phyloP scores from a whole-genome alignment of 2,329 filamentous ascomycete genomes.

The Sarocladium strictum region DNA sequence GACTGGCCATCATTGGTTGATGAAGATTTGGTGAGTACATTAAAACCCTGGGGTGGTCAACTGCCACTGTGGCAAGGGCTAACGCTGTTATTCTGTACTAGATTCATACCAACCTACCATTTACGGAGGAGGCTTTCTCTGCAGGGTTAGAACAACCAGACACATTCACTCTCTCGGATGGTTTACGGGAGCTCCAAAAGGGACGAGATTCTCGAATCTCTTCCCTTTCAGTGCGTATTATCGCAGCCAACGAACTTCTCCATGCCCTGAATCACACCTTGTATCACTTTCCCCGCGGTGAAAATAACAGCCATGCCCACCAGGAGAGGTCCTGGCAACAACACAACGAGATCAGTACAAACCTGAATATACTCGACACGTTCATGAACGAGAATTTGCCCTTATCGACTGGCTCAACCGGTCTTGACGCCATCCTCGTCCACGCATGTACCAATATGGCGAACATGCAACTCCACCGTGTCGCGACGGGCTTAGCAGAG shows the following conservation, averaged over 20 bases:
- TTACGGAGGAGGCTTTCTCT: conserved; percentile 67
- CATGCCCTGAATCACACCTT: conserved; percentile 13
- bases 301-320: conserved; percentile 45
- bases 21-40: conserved; percentile 48
- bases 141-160: conserved; percentile 52
- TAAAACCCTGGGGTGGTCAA: neutral
- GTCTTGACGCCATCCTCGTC: conserved; percentile 60
- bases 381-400: conserved; percentile 61
- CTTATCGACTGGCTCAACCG: neutral
- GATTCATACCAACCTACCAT: conserved; percentile 70
- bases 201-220: conserved; percentile 45
- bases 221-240: conserved; percentile 60
- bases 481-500: conserved; percentile 47
- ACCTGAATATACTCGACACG: conserved; percentile 53
- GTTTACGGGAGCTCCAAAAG: conserved; percentile 55
- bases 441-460: neutral
- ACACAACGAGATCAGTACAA: neutral
- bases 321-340: conserved; percentile 69
- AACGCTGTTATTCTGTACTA: conserved; percentile 15
- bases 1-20: conserved; percentile 82
- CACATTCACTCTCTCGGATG: conserved; percentile 32
- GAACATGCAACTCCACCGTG: conserved; percentile 80
- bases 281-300: neutral
- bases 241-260: conserved; percentile 59
- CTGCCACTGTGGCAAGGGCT: no score